Conservation (phyloP, 2,329 filamentous ascomycete genomes). For the Corinectria fuckeliana region DNA sequence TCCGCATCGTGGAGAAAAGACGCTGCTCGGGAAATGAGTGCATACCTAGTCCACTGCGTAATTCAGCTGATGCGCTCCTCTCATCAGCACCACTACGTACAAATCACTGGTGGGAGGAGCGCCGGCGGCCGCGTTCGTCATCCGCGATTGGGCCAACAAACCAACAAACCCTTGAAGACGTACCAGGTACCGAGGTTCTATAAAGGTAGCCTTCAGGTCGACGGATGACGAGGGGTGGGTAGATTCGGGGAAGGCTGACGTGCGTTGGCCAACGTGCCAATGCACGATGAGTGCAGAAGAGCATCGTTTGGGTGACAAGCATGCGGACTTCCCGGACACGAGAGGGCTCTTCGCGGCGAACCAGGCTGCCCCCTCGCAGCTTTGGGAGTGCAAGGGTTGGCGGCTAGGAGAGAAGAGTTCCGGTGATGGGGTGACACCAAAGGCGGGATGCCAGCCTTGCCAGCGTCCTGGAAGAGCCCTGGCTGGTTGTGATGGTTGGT, state of each 20-base stretch:
- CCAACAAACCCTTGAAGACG: background rate
- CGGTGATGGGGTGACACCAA: conserved; percentile 25
- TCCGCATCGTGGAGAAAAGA: background rate
- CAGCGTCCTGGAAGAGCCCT: conserved; percentile 12
- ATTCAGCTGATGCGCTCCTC: background rate
- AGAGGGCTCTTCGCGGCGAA: conserved; percentile 18
- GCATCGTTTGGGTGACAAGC: conserved; percentile 10
- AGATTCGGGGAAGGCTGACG: conserved; percentile 13
- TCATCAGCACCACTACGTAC: background rate
- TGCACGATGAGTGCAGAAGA: conserved; percentile 1
- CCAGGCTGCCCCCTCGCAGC: conserved; percentile 7
- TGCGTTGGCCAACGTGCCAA: conserved; percentile 12
- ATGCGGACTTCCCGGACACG: conserved; percentile 19
- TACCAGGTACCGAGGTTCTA: conserved; percentile 21
- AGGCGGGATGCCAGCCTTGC: conserved; percentile 6
- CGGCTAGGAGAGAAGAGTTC: conserved; percentile 17
- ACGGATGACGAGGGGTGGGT: background rate
- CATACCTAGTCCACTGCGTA: background rate
- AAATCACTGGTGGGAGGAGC: background rate
- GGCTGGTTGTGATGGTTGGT: conserved; percentile 15
- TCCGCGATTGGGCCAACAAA: conserved; percentile 3
- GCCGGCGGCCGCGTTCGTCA: background rate
- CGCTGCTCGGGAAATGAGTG: background rate
- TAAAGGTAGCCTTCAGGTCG: conserved; percentile 27
- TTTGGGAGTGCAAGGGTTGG: conserved; percentile 16